These are phyloP conservation scores for Phytophthora pinifolia DNA, from an alignment of 352 stramenopile species.

Conservation along the genomic window DNA sequence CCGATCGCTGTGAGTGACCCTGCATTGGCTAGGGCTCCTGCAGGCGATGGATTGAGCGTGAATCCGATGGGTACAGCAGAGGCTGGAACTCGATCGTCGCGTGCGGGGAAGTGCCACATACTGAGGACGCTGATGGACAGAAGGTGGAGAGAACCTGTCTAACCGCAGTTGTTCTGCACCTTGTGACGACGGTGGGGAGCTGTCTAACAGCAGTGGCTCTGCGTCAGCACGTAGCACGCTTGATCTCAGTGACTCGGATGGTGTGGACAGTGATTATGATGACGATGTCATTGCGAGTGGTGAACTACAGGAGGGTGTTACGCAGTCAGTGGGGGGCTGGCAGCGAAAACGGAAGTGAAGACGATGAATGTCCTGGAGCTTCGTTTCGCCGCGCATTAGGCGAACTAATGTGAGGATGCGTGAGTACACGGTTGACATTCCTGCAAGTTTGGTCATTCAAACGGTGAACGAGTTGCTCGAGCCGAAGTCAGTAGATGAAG, in stretches of 20 bases:
- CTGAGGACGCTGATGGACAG: conserved; percentile 8
- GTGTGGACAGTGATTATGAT: background rate
- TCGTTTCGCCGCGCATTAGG: conserved; percentile 12
- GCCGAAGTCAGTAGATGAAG: conserved; percentile 1
- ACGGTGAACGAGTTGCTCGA: background rate
- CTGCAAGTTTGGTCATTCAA: conserved; percentile 3
- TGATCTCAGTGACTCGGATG: conserved; percentile 13
- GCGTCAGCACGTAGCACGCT: background rate
- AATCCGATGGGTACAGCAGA: conserved; percentile 9
- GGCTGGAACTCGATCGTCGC: conserved; percentile 8
- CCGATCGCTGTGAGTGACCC: background rate
- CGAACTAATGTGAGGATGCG: background rate
- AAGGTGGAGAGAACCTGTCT: conserved; percentile 3
- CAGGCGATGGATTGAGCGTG: conserved; percentile 6
- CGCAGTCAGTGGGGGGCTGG: background rate
- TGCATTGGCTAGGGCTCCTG: background rate
- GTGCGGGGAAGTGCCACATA: background rate
- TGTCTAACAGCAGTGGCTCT: conserved; percentile 11
- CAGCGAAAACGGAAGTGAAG: background rate
- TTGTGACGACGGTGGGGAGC: background rate
- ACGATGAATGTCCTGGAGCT: background rate
- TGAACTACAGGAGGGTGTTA: background rate
- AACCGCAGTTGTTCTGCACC: conserved; percentile 3
- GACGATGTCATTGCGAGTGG: conserved; percentile 8
- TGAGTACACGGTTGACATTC: background rate